These are phyloP conservation scores for Tetrahymena elliotti DNA, from an alignment of 73 alveolate genomes.

Conservation along the genomic window DNA sequence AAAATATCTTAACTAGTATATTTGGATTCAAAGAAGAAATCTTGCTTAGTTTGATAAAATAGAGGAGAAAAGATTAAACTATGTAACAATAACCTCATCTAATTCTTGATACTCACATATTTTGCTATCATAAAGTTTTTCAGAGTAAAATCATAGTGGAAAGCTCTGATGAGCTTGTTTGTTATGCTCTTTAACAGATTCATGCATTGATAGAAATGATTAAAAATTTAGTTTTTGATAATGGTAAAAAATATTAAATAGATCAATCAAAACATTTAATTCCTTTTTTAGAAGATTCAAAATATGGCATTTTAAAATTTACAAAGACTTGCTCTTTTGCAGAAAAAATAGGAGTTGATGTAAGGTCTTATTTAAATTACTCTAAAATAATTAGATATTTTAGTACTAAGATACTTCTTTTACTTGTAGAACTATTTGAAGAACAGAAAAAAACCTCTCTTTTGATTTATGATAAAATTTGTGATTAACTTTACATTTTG, in stretches of 20 bases:
- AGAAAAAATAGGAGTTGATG: neutral
- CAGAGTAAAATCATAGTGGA: neutral
- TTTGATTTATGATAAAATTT: neutral
- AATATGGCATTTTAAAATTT: neutral
- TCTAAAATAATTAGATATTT: neutral
- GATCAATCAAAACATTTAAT: neutral
- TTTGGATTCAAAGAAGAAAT: neutral
- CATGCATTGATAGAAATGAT: neutral
- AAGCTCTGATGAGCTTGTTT: neutral
- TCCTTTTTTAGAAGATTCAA: neutral
- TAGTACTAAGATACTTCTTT: neutral
- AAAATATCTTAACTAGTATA: neutral
- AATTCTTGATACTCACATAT: neutral
- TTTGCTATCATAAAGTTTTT: neutral
- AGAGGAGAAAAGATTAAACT: neutral
- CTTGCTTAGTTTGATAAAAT: neutral
- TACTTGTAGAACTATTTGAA: neutral
- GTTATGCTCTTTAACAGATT: neutral
- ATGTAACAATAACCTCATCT: neutral
- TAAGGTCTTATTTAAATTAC: neutral
- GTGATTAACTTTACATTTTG: neutral
- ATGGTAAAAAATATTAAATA: neutral
- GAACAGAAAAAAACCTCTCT: neutral
- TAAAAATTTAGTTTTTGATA: neutral
- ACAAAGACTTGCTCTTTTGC: neutral